phyloP scores from a whole-genome alignment of 306 rosid genomes.

The Prosopis cineraria region DNA sequence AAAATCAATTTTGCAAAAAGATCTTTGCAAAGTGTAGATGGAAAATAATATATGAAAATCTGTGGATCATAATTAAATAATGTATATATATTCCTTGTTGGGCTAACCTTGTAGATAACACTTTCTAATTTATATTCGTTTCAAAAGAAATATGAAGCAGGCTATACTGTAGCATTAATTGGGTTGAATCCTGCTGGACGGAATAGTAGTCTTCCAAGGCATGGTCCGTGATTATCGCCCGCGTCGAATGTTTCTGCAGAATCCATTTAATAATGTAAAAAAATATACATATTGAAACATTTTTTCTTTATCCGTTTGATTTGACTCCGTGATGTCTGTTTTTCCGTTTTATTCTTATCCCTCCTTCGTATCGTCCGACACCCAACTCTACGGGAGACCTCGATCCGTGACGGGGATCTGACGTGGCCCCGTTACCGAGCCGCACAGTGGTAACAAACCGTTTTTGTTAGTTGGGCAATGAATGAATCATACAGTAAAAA shows the following conservation, averaged over 20 bases:
- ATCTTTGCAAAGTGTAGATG: neutral
- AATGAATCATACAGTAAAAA: conserved; percentile 32
- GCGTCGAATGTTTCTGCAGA: conserved; percentile 50
- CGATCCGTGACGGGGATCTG: conserved; percentile 5
- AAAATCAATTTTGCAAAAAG: neutral
- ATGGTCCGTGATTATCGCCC: conserved; percentile 80
- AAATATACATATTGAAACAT: neutral
- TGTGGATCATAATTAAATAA: neutral
- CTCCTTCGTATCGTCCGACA: conserved; percentile 39
- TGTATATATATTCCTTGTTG: neutral
- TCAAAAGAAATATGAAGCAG: neutral
- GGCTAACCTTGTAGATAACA: neutral
- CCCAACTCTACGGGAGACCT: conserved; percentile 27
- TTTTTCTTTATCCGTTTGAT: conserved; percentile 40
- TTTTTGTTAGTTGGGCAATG: conserved; percentile 47
- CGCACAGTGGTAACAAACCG: conserved; percentile 30
- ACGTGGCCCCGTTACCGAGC: conserved; percentile 28
- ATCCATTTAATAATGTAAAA: conserved; percentile 15
- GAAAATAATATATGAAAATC: neutral
- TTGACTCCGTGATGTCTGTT: conserved; percentile 47
- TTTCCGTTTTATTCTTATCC: conserved; percentile 32
- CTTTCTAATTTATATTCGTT: neutral
- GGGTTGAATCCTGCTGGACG: conserved; percentile 40
- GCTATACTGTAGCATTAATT: conserved; percentile 28
- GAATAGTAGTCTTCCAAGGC: conserved; percentile 43